phyloP scores from a whole-genome alignment of 306 rosid genomes.

The Bauhinia variegata region DNA sequence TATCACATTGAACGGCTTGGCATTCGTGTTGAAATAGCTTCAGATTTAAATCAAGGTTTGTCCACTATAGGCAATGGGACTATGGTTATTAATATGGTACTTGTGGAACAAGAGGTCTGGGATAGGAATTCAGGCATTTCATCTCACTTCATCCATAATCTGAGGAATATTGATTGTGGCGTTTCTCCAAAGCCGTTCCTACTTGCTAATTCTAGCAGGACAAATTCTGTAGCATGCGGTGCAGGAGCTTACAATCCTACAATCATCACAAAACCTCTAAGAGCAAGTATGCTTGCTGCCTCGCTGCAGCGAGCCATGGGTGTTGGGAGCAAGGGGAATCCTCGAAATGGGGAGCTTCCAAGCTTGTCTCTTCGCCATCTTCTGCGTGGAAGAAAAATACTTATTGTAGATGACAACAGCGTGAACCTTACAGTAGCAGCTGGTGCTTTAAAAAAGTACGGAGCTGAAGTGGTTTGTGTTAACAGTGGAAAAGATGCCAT shows the following conservation, averaged over 20 bases:
- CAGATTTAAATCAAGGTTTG: conserved; percentile 69
- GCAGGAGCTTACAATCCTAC: conserved; percentile 54
- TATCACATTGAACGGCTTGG: conserved; percentile 92
- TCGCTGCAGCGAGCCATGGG: conserved; percentile 82
- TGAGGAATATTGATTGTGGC: conserved; percentile 39
- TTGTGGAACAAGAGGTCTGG: conserved; percentile 88
- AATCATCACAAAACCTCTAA: conserved; percentile 76
- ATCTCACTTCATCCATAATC: conserved; percentile 48
- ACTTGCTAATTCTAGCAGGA: conserved; percentile 63
- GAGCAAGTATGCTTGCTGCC: conserved; percentile 94
- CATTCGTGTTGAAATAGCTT: conserved; percentile 65
- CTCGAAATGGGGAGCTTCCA: conserved; percentile 74
- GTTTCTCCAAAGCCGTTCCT: conserved; percentile 72
- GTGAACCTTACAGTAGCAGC: conserved; percentile 95
- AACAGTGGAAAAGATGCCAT: conserved; percentile 78
- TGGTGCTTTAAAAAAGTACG: conserved; percentile 85
- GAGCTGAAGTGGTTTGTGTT: conserved; percentile 87
- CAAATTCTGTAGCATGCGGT: conserved; percentile 38
- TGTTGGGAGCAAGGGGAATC: conserved; percentile 61
- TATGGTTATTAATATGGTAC: conserved; percentile 53
- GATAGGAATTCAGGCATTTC: conserved; percentile 58
- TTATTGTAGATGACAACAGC: conserved; percentile 82
- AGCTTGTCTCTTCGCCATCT: conserved; percentile 69
- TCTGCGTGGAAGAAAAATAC: conserved; percentile 79
- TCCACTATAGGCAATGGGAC: conserved; percentile 48